Conservation (phyloP, 2,329 filamentous ascomycete genomes). For the Apiospora koreana region DNA sequence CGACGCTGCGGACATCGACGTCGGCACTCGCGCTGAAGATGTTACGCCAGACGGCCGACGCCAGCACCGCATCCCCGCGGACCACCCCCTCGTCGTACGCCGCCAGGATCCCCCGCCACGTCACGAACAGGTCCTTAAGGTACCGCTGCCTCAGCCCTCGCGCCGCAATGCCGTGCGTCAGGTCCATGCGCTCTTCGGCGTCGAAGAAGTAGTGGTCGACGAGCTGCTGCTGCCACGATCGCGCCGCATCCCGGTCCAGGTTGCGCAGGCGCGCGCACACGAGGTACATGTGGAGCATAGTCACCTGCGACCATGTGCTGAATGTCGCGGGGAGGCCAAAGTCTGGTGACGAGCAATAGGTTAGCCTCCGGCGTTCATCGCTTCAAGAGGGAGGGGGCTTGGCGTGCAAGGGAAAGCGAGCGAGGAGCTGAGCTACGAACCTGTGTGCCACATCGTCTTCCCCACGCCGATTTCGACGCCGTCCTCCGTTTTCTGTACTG, state of each 20-base stretch:
- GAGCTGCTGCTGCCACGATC: constrained; percentile 84
- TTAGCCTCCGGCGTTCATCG: background rate
- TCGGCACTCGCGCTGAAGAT: constrained; percentile 72
- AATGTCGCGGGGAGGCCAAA: constrained; percentile 84
- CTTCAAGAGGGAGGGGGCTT: constrained; percentile 2
- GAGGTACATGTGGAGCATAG: constrained; percentile 95
- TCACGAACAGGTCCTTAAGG: constrained; percentile 86
- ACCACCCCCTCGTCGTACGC: constrained; percentile 83
- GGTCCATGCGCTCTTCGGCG: constrained; percentile 80
- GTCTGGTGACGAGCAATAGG: constrained; percentile 46
- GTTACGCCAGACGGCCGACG: constrained; percentile 89
- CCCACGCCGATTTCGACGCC: constrained; percentile 82
- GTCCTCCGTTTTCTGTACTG: constrained; percentile 69
- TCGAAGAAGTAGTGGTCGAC: constrained; percentile 95
- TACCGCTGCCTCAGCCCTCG: constrained; percentile 62
- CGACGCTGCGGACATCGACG: constrained; percentile 50
- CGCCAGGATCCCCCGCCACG: constrained; percentile 85
- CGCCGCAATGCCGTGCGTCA: constrained; percentile 71
- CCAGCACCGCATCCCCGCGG: constrained; percentile 75
- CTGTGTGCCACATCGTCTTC: constrained; percentile 78
- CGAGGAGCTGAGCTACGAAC: constrained; percentile 41
- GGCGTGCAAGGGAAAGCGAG: background rate
- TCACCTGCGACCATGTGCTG: constrained; percentile 93
- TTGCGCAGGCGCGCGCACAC: constrained; percentile 80
- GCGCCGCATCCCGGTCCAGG: constrained; percentile 68